Base-by-base conservation (phyloP, 192 early-diverging fungal genomes). In the Umbelopsis sp. region DNA sequence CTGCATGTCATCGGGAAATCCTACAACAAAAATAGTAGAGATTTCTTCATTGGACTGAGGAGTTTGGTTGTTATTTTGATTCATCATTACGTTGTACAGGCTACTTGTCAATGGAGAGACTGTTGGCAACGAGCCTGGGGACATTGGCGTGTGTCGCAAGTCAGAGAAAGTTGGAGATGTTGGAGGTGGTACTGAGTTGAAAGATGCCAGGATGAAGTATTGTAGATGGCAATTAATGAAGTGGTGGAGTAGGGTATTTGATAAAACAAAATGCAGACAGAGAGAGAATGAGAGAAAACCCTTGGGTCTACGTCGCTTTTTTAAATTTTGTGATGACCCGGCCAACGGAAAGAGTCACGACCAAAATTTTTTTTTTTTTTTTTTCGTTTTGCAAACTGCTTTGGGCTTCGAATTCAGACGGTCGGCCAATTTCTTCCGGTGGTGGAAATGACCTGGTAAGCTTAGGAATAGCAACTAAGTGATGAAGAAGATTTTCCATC, bases 21-120 rank as follows among this genome's bases (percentile, higher is more conserved):
- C 98, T 49, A 98, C 97, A 16, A 98, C 96, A 87, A 99, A 99
- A 73, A 99, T 98, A 74, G 98, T 99, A 25, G 96, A 95, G 72
- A 99, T 97, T 66, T 99, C 98, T 71, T 99, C 95, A 52, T 82
- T 77, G 32, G 59, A 21, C 26, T 62, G 56, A 29, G 31, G 26
- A 2, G 56, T 62, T 62, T 22, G 56, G 26, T 8, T 62, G 34
- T 62, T 62, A 31, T 62, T 62, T 62, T 62, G 56, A 62, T 62
- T 62, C 56, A 62, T 62, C 56, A 62, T 62, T 62, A 62, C 56
- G 56, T 62, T 62, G 56, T 62, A 62, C 56, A 62, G 56, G 29
- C 56, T 62, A 62, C 56, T 62, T 62, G 56, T 62, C 56, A 62
- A 14, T 14, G 56, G 56, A 62, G 56, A 62, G 56, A 62, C 56